Percentiles rank a stretch among this genome's conserved stretches.
Evolutionary conservation across 371 early-diverging fungal genomes (phyloP).

Genomic region (Synchytrium microbalum): DNA sequence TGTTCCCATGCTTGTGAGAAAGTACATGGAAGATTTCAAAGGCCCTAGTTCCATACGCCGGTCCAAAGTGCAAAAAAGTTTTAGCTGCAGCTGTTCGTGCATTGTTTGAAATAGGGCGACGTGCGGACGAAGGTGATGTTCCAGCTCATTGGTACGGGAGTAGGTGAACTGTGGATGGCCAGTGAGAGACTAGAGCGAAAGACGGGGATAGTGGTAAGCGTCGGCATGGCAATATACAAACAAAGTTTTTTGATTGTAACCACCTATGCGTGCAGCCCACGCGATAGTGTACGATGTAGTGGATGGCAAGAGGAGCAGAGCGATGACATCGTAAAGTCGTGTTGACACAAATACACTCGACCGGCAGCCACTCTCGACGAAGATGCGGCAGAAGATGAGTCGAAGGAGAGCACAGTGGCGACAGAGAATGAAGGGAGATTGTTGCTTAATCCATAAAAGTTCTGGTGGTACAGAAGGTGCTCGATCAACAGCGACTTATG

Average conservation of each 20-base stretch:
- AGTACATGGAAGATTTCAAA: slow-evolving; percentile 70
- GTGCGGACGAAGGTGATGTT: slow-evolving; percentile 1
- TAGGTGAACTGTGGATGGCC: not conserved
- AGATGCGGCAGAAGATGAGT: too few relatives aligned
- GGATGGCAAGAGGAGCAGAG: not conserved
- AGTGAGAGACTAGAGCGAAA: not conserved
- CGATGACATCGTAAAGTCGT: too few relatives aligned
- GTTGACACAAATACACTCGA: too few relatives aligned
- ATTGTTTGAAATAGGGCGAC: slow-evolving; percentile 24
- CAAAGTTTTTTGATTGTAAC: not conserved
- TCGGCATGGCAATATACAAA: too few relatives aligned
- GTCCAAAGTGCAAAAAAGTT: slow-evolving; percentile 63
- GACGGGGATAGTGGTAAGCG: not conserved
- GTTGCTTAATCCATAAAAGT: too few relatives aligned
- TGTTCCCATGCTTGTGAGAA: slow-evolving; percentile 68
- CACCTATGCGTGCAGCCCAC: not conserved
- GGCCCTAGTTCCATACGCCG: slow-evolving; percentile 57
- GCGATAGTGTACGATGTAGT: not conserved
- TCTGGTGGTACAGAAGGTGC: too few relatives aligned
- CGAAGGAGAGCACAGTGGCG: too few relatives aligned
- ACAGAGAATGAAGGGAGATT: not conserved
- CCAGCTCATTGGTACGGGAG: not conserved
- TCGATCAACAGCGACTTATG: too few relatives aligned
- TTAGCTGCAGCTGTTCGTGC: slow-evolving; percentile 53
- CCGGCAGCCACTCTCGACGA: too few relatives aligned